These are phyloP conservation scores for Trypanosoma mega DNA, from an alignment of 208 protist species.

Conservation along the genomic window DNA sequence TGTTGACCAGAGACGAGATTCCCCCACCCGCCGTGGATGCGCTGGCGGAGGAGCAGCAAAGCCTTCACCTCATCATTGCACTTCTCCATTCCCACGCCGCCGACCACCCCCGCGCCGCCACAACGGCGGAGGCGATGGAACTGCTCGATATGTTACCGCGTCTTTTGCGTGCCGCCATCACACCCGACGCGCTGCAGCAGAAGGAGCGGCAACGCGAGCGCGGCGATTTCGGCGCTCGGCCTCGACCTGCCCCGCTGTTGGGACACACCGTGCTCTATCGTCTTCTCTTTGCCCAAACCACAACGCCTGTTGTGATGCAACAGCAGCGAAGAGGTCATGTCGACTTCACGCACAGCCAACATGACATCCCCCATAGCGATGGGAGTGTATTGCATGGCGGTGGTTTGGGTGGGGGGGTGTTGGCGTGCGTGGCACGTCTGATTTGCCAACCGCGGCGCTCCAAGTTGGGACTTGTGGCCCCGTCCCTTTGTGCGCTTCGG, in stretches of 20 bases:
- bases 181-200: not conserved
- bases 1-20: too few species aligned
- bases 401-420: not conserved
- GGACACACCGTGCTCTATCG: conserved; percentile 11
- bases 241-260: conserved; percentile 13
- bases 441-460: too few species aligned
- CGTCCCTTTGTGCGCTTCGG: conserved; percentile 1
- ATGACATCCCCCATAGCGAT: too few species aligned
- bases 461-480: conserved; percentile 2
- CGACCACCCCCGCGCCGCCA: not conserved
- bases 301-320: too few species aligned
- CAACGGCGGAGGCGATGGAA: conserved; percentile 14
- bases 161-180: conserved; percentile 1
- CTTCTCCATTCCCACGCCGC: not conserved
- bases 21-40: not conserved
- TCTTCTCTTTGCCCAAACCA: conserved; percentile 11
- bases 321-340: too few species aligned
- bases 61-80: not conserved
- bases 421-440: not conserved
- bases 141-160: conserved; percentile 16
- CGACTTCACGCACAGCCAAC: too few species aligned
- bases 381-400: conserved; percentile 4
- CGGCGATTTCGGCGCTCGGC: not conserved
- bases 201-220: conserved; percentile 13
- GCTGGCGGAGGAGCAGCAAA: not conserved